These are phyloP conservation scores for Kwoniella europaea DNA, from an alignment of 768 basidiomycete genomes.

Conservation along the genomic window DNA sequence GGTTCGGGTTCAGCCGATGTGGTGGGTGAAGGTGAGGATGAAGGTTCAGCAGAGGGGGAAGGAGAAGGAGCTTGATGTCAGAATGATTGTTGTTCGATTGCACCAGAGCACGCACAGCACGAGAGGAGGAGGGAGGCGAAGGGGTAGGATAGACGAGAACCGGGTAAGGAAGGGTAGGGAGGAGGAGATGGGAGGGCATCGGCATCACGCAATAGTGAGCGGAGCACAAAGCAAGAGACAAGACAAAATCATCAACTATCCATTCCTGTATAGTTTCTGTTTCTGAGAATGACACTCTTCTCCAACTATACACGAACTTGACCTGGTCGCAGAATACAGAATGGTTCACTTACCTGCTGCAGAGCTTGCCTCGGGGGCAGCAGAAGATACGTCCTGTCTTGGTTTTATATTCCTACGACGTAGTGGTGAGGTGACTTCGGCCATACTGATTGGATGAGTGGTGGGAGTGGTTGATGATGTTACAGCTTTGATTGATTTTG, in stretches of 20 bases:
- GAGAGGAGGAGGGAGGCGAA: not conserved
- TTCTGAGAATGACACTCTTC: not conserved
- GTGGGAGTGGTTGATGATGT: not conserved
- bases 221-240: not conserved
- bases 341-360: not conserved
- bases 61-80: conserved; percentile 12
- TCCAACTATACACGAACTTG: not conserved
- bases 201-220: not conserved
- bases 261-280: not conserved
- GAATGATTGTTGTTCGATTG: not conserved
- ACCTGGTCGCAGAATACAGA: not conserved
- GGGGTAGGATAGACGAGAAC: not conserved
- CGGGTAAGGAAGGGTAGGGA: not conserved
- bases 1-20: conserved; percentile 1
- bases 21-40: not conserved
- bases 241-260: not conserved
- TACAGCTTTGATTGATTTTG: not conserved
- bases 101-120: not conserved
- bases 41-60: conserved; percentile 6
- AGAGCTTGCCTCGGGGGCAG: not conserved
- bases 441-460: not conserved
- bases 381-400: not conserved
- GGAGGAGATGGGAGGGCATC: not conserved
- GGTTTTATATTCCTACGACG: not conserved
- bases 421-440: not conserved